Evolutionary conservation across 179 eudicot species (phyloP).

Genomic region (Corrigiola litoralis): DNA sequence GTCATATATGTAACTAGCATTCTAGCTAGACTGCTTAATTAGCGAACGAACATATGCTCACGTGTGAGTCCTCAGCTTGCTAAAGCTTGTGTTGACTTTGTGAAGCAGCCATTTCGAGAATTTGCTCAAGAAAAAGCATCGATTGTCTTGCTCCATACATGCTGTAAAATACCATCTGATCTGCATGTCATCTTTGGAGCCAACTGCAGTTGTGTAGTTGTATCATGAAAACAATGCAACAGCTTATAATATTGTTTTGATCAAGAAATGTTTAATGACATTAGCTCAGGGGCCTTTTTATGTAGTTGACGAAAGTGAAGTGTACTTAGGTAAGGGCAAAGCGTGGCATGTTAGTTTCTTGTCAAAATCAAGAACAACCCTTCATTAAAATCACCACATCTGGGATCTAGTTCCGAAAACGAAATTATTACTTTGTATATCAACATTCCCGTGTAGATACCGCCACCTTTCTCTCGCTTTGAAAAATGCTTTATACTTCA

Average conservation of each 20-base stretch:
- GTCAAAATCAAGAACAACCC: constrained; percentile 33
- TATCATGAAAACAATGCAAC: not conserved
- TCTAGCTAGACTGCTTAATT: not conserved
- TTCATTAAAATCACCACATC: constrained; percentile 16
- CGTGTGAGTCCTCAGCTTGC: not conserved
- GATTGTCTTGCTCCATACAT: not conserved
- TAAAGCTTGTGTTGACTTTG: constrained; percentile 10
- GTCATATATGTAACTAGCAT: too few relatives aligned
- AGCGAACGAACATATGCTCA: not conserved
- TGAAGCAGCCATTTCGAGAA: too few relatives aligned
- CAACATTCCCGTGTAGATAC: constrained; percentile 37
- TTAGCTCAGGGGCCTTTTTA: not conserved
- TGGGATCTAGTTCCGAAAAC: constrained; percentile 31
- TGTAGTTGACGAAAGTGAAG: not conserved
- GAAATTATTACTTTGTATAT: constrained; percentile 21
- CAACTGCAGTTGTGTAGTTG: not conserved
- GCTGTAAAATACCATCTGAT: too few relatives aligned
- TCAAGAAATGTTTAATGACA: too few relatives aligned
- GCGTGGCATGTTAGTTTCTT: constrained; percentile 26
- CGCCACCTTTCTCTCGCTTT: constrained; percentile 22
- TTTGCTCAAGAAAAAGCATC: too few relatives aligned
- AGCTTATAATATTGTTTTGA: too few relatives aligned
- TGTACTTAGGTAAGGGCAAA: not conserved
- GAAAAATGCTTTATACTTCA: constrained; percentile 1
- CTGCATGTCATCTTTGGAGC: not conserved